A percentile compares a stretch with the other conserved stretches of the same genome.
These are phyloP conservation scores for Wickerhamomyces canadensis DNA, from an alignment of 805 yeast species.

Conservation along the genomic window DNA sequence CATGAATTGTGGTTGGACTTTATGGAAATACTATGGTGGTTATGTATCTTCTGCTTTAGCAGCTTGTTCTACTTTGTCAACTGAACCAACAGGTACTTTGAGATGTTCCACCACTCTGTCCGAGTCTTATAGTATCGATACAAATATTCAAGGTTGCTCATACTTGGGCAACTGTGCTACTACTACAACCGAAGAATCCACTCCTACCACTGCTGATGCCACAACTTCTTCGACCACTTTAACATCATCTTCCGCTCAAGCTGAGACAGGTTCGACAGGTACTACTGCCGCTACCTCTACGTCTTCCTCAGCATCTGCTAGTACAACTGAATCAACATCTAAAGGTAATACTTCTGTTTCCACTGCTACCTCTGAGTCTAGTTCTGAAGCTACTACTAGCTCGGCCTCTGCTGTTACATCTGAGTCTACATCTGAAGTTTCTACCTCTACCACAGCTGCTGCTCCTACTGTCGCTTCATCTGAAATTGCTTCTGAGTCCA, in stretches of 20 bases:
- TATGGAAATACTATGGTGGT: slow-evolving; percentile 26
- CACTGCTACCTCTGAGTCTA: background rate
- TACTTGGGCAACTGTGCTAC: slow-evolving; percentile 6
- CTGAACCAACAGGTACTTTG: slow-evolving; percentile 28
- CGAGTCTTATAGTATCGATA: slow-evolving; percentile 5
- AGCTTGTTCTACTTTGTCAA: slow-evolving; percentile 20
- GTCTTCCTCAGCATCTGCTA: background rate
- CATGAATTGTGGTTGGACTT: slow-evolving; percentile 32
- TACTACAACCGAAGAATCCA: background rate
- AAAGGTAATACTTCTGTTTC: background rate
- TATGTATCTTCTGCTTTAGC: slow-evolving; percentile 22
- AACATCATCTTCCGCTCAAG: background rate
- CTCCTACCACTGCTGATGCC: slow-evolving; percentile 1
- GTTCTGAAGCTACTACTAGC: background rate
- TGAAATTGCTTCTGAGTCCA: too few relatives aligned
- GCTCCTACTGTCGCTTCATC: background rate
- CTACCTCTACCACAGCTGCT: background rate
- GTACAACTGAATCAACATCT: too few relatives aligned
- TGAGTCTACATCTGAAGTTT: background rate
- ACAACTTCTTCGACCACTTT: background rate
- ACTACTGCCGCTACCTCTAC: background rate
- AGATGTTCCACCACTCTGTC: slow-evolving; percentile 20
- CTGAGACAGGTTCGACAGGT: background rate
- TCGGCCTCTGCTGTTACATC: background rate
- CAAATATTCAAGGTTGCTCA: slow-evolving; percentile 5